phyloP scores from a whole-genome alignment of 176 grass and related monocot species.

The Eleusine coracana region DNA sequence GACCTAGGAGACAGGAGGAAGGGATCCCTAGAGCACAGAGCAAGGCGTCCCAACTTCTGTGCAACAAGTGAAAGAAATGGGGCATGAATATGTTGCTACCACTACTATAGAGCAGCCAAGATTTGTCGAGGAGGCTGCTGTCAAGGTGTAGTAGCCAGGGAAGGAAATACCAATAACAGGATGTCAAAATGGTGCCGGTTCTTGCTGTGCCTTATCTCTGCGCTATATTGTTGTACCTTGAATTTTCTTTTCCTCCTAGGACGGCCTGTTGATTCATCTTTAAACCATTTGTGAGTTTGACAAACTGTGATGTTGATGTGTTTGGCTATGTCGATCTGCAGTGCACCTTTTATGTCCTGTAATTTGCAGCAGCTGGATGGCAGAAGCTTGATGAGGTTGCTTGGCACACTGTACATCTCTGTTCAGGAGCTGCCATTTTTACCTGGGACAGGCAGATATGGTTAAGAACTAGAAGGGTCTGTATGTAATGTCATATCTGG shows the following conservation, averaged over 20 bases:
- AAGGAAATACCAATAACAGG: slow-evolving; percentile 18
- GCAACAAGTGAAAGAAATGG: background rate
- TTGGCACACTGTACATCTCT: background rate
- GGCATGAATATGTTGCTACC: background rate
- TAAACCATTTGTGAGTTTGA: background rate
- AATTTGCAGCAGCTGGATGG: background rate
- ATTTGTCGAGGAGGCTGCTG: background rate
- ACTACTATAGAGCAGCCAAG: slow-evolving; percentile 1
- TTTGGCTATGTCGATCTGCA: background rate
- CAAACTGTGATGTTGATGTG: background rate
- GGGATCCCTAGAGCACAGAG: slow-evolving; percentile 14
- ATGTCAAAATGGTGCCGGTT: background rate
- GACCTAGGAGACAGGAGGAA: slow-evolving; percentile 5
- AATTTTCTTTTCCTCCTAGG: background rate
- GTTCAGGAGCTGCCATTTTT: background rate
- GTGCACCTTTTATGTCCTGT: background rate
- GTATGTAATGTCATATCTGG: too few relatives aligned
- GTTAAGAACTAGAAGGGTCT: too few relatives aligned
- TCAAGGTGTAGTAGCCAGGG: background rate
- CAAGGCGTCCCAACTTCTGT: background rate
- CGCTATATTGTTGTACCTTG: background rate
- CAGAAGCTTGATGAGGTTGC: background rate
- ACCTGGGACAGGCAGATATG: background rate
- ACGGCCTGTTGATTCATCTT: background rate
- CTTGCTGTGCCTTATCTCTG: background rate